A percentile compares a stretch with the other conserved stretches of the same genome.
phyloP scores from a whole-genome alignment of 148 eudicot species.

The Dysphania ambrosioides region DNA sequence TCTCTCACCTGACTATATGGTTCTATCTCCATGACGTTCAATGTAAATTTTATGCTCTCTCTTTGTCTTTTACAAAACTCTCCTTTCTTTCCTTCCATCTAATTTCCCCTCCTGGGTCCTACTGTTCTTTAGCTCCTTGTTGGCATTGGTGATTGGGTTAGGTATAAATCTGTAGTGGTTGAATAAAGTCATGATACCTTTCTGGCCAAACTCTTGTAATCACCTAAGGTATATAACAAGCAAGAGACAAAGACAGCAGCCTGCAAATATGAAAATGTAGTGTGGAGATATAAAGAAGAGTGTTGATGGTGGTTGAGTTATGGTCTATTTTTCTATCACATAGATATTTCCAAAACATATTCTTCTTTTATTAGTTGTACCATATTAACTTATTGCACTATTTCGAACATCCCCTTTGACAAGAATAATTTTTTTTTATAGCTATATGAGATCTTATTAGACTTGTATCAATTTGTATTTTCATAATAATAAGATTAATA shows the following conservation, averaged over 20 bases:
- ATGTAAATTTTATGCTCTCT: not conserved
- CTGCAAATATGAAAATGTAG: not conserved
- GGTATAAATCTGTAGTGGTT: not conserved
- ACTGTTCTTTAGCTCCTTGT: not conserved
- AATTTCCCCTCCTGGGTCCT: not conserved
- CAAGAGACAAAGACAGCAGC: not conserved
- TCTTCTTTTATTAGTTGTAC: too few species aligned
- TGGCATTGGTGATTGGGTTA: not conserved
- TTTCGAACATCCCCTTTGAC: too few species aligned
- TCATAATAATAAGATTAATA: too few species aligned
- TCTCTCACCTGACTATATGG: not conserved
- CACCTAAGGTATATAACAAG: not conserved
- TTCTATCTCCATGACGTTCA: not conserved
- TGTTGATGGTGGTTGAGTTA: not conserved
- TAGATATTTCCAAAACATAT: not conserved
- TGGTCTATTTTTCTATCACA: not conserved
- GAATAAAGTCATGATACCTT: not conserved
- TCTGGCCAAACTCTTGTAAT: not conserved
- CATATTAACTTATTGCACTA: too few species aligned
- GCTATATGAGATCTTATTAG: too few species aligned
- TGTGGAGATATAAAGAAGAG: not conserved
- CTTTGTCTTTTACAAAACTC: not conserved
- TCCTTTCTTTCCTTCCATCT: not conserved
- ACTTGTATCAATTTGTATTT: too few species aligned
- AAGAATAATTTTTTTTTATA: too few species aligned